Percentiles rank a stretch among this genome's conserved stretches.
phyloP scores from a whole-genome alignment of 108 stramenopile genomes.

The Nannochloropsis salina region DNA sequence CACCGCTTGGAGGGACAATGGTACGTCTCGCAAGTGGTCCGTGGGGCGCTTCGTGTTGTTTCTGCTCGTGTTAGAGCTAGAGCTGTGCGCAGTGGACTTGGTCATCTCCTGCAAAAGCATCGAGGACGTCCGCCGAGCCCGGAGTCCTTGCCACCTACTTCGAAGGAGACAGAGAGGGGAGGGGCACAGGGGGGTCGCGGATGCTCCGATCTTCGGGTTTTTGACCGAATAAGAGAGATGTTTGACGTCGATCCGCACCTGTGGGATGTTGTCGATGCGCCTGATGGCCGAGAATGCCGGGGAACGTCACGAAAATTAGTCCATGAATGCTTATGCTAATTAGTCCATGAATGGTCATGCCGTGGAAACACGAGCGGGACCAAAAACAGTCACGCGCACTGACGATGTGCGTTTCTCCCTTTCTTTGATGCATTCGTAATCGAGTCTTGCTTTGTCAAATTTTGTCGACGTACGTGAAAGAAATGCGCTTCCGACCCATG shows the following conservation, averaged over 20 bases:
- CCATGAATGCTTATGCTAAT: too few species aligned
- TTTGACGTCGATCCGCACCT: slow-evolving; percentile 9
- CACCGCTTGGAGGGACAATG: not conserved
- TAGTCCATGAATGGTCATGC: too few species aligned
- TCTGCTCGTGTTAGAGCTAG: not conserved
- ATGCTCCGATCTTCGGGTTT: not conserved
- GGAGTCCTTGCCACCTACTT: not conserved
- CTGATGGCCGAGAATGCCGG: not conserved
- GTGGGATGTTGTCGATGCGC: not conserved
- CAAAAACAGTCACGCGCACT: too few species aligned
- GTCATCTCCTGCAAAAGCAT: not conserved
- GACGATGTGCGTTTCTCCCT: not conserved
- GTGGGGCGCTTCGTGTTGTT: too few species aligned
- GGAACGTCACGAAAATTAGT: too few species aligned
- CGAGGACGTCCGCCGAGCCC: not conserved
- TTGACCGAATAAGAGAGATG: slow-evolving; percentile 9
- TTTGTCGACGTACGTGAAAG: not conserved
- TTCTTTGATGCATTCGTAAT: not conserved
- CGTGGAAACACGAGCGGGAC: too few species aligned
- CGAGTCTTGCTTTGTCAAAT: too few species aligned
- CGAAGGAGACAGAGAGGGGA: not conserved
- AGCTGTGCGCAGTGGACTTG: not conserved
- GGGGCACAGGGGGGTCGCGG: not conserved
- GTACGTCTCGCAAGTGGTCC: too few species aligned
- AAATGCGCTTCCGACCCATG: slow-evolving; percentile 12